Evolutionary conservation across 2,329 filamentous ascomycete genomes (phyloP).

Genomic region (Monosporascus sp.): DNA sequence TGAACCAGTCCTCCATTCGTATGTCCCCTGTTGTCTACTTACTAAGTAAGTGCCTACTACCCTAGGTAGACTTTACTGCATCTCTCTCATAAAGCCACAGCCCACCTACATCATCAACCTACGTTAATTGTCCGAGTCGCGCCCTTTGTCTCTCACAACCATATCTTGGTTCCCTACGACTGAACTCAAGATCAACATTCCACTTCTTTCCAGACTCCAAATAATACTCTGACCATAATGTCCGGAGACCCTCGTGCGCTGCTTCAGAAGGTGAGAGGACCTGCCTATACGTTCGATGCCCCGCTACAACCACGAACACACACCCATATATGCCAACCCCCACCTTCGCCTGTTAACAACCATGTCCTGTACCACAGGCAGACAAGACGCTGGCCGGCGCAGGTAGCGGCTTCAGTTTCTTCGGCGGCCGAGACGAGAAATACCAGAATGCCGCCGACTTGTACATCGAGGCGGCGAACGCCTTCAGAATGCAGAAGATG

Average conservation of each 20-base stretch:
- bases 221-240: conserved; percentile 43
- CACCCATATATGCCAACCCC: conserved; percentile 22
- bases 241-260: conserved; percentile 72
- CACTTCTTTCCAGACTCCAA: background rate
- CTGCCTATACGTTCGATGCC: background rate
- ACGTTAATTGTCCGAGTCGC: background rate
- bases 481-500: conserved; percentile 81
- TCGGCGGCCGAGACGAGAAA: conserved; percentile 82
- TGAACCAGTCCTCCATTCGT: too few species aligned
- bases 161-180: background rate
- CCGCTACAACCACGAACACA: background rate
- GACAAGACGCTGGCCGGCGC: conserved; percentile 76
- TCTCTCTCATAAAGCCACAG: background rate
- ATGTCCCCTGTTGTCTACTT: too few species aligned
- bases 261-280: conserved; percentile 62
- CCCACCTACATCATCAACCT: background rate
- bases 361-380: conserved; percentile 54
- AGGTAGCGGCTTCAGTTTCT: conserved; percentile 78
- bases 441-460: conserved; percentile 84
- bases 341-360: conserved; percentile 12
- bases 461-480: conserved; percentile 84
- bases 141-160: background rate
- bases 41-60: too few species aligned
- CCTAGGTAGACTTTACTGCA: background rate
- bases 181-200: background rate